Percentiles rank a stretch among this genome's conserved stretches.
Evolutionary conservation across 2,329 filamentous ascomycete genomes (phyloP).

Genomic region (Berkeleyomyces rouxiae): DNA sequence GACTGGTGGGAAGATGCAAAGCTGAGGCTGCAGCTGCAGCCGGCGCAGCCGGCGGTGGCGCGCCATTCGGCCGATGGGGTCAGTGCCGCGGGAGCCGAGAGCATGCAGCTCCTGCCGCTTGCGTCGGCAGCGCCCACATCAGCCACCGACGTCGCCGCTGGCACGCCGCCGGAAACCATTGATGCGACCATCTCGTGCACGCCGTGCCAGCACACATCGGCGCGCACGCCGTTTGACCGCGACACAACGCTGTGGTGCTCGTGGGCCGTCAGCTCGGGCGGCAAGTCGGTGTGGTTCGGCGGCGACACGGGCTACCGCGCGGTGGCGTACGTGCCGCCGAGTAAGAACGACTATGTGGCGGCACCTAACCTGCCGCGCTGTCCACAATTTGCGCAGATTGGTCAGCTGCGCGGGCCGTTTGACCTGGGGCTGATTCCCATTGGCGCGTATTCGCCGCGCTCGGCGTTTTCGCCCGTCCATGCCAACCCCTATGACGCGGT

Average conservation of each 20-base stretch:
- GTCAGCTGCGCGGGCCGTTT: slow-evolving; percentile 64
- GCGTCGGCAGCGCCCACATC: slow-evolving; percentile 4
- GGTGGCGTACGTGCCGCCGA: slow-evolving; percentile 47
- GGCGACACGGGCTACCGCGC: slow-evolving; percentile 83
- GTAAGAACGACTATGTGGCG: slow-evolving; percentile 52
- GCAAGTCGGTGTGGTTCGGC: slow-evolving; percentile 70
- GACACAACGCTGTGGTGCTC: slow-evolving; percentile 72
- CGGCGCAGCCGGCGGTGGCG: slow-evolving; percentile 15
- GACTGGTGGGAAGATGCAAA: slow-evolving; percentile 90
- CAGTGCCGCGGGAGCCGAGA: background rate
- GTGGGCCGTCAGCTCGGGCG: slow-evolving; percentile 61
- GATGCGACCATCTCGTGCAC: slow-evolving; percentile 59
- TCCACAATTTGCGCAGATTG: slow-evolving; percentile 75
- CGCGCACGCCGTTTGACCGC: slow-evolving; percentile 51
- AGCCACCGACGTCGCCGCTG: slow-evolving; percentile 17
- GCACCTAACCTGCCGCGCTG: slow-evolving; percentile 54
- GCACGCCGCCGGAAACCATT: slow-evolving; percentile 33
- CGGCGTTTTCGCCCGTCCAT: slow-evolving; percentile 65
- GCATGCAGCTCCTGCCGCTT: background rate
- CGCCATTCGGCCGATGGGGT: background rate
- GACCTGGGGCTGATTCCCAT: slow-evolving; percentile 88
- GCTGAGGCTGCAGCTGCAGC: slow-evolving; percentile 34
- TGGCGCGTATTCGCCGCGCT: slow-evolving; percentile 64
- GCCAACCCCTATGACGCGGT: slow-evolving; percentile 75
- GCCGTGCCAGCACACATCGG: slow-evolving; percentile 70